phyloP scores from a whole-genome alignment of 768 basidiomycete genomes.

The Mycena venus region DNA sequence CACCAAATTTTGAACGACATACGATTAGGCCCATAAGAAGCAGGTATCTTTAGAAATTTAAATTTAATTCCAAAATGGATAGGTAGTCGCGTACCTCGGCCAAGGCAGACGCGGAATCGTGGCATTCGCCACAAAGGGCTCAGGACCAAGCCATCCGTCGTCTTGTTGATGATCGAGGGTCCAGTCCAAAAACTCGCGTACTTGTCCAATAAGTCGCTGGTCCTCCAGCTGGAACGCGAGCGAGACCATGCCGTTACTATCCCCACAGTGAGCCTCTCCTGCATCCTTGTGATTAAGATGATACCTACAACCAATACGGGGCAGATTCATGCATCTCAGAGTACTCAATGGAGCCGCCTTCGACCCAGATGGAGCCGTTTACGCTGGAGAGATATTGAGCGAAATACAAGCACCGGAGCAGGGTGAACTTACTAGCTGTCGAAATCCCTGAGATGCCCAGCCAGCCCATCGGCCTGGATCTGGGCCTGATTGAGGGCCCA shows the following conservation, averaged over 20 bases:
- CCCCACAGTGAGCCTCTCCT: neutral
- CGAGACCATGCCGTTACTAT: constrained; percentile 56
- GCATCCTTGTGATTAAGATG: neutral
- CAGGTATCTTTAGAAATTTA: constrained; percentile 29
- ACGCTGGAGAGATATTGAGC: constrained; percentile 39
- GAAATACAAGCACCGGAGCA: neutral
- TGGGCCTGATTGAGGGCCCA: constrained; percentile 57
- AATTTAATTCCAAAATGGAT: neutral
- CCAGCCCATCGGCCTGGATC: constrained; percentile 56
- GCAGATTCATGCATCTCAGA: constrained; percentile 60
- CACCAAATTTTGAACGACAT: constrained; percentile 19
- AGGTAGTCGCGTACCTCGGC: constrained; percentile 49
- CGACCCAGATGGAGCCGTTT: constrained; percentile 58
- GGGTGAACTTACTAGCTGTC: constrained; percentile 50
- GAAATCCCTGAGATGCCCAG: constrained; percentile 56
- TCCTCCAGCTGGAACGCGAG: constrained; percentile 57
- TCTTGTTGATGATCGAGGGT: constrained; percentile 50
- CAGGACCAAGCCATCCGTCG: constrained; percentile 60
- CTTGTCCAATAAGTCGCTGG: constrained; percentile 52
- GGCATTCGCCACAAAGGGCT: constrained; percentile 51
- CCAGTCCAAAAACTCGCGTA: constrained; percentile 54
- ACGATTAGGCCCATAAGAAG: constrained; percentile 54
- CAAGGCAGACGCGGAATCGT: constrained; percentile 54
- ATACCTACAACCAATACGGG: constrained; percentile 59
- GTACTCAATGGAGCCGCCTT: constrained; percentile 57